Evolutionary conservation across 208 protist species (phyloP), one percentile per base, ranked within the genome.

Genomic region (Leptomonas pyrrhocoris): DNA sequence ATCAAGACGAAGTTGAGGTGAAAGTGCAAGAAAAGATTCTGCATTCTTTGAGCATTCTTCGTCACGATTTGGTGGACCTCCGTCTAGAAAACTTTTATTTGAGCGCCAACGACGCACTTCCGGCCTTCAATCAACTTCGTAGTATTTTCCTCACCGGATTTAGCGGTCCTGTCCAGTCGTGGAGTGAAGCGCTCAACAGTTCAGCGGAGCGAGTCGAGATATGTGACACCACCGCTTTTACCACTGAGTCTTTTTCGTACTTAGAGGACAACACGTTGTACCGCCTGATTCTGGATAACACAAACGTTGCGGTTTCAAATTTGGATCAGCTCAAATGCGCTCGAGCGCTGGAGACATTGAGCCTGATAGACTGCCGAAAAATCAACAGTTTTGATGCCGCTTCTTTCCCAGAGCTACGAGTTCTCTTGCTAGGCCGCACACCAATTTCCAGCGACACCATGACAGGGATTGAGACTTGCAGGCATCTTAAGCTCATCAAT

Each of bases 271-370:
- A 21, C n/a, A 25, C 3, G 7, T 28, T 49, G 27, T 15, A 49
- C 2, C 48, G 63, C 5, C 25, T 77, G 19, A 34, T 70, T 23
- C 25, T 77, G 11, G 71, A 77, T 48, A 70, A 60, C 63, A 70
- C 63, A 46, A 70, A 77, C 19, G 42, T 70, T 2, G 23, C 43
- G 1, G 16, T 13, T 0, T 34, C 36, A 0, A 36, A 25, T 31
- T 23, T 77, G 9, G 23, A 46, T 0, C 34, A 64, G 16, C 15
- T 77, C 36, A 45, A 42, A 13, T 70, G 63, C 16, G 36, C 49
- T 19, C 34, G 16, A 18, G 42, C 15, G 1, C 31, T 68, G 16
- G 49, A 53, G 25, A 66, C 57, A 16, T 40, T 77, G 25, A 77
- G 71, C 42, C 40, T 77, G 38, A 63, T 70, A 16, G 48, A 66